Percentiles rank a stretch among this genome's conserved stretches.
Conservation (phyloP, 139 green algal genomes). For the Chlamydomonas sphaeroides region DNA sequence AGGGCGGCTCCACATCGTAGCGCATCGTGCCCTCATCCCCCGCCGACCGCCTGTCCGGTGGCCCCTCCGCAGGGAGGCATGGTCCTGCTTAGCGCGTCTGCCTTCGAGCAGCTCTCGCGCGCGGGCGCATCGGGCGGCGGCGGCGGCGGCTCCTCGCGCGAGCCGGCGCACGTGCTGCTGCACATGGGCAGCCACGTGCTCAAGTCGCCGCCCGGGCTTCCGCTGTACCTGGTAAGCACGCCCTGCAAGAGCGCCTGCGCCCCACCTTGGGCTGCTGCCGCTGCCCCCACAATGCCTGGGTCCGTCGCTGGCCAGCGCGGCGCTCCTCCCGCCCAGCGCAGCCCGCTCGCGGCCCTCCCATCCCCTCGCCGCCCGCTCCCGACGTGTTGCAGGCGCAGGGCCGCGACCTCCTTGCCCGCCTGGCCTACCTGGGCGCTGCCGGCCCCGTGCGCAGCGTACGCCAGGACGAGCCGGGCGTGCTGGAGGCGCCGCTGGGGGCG, state of each 20-base stretch:
- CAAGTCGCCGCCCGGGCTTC: neutral
- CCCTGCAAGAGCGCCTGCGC: no score
- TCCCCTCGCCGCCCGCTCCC: no score
- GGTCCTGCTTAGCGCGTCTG: slow-evolving; percentile 9
- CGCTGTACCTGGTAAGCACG: slow-evolving; percentile 27
- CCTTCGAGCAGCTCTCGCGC: neutral
- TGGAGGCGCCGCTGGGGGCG: slow-evolving; percentile 12
- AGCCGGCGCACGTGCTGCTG: neutral
- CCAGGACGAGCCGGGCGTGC: neutral
- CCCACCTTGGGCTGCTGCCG: no score
- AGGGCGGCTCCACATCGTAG: no score
- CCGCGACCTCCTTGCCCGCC: slow-evolving; percentile 7
- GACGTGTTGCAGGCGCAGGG: slow-evolving; percentile 17
- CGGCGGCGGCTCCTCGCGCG: neutral
- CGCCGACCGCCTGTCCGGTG: no score
- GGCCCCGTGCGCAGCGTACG: neutral
- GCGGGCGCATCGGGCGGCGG: neutral
- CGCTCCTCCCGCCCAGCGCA: no score
- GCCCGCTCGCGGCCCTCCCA: no score
- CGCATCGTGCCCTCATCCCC: no score
- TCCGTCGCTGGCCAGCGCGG: no score
- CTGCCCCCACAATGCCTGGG: no score
- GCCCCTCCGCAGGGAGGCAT: slow-evolving; percentile 10
- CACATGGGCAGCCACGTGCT: slow-evolving; percentile 19
- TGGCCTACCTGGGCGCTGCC: neutral